A percentile compares a stretch with the other conserved stretches of the same genome.
Conservation (phyloP, 2,329 filamentous ascomycete genomes). For the Fusarium transvaalense region DNA sequence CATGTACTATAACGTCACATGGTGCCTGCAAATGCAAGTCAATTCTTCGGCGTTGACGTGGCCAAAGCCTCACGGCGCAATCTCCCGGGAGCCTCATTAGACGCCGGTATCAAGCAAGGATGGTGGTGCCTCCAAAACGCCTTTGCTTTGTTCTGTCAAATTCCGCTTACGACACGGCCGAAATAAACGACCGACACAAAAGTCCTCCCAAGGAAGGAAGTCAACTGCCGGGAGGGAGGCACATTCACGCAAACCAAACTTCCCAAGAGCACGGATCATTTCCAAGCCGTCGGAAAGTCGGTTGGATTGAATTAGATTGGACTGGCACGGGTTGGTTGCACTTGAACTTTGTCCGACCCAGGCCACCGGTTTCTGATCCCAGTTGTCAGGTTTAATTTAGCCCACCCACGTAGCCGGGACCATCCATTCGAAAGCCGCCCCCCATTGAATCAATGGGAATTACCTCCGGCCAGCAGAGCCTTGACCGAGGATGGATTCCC, state of each 20-base stretch:
- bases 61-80: conserved; percentile 12
- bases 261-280: conserved; percentile 24
- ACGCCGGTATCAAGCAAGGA: not conserved
- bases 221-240: conserved; percentile 13
- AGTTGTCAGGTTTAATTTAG: conserved; percentile 37
- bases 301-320: conserved; percentile 3
- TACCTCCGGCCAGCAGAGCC: not conserved
- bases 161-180: not conserved
- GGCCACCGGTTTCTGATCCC: conserved; percentile 45
- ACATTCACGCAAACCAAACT: not conserved
- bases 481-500: not conserved
- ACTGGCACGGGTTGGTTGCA: conserved; percentile 13
- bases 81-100: conserved; percentile 17
- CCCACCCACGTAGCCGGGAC: conserved; percentile 44
- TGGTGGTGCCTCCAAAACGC: not conserved
- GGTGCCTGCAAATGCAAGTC: conserved; percentile 3
- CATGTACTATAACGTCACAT: conserved; percentile 9
- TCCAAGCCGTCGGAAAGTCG: conserved; percentile 42
- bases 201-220: not conserved
- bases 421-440: conserved; percentile 3
- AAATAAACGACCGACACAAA: not conserved
- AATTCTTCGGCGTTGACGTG: conserved; percentile 17
- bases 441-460: not conserved
- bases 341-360: conserved; percentile 40
- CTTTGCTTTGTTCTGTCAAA: conserved; percentile 5